Percentiles rank a stretch among this genome's conserved stretches.
Conservation (phyloP, 306 rosid genomes). For the Gynostemma pentaphyllum region DNA sequence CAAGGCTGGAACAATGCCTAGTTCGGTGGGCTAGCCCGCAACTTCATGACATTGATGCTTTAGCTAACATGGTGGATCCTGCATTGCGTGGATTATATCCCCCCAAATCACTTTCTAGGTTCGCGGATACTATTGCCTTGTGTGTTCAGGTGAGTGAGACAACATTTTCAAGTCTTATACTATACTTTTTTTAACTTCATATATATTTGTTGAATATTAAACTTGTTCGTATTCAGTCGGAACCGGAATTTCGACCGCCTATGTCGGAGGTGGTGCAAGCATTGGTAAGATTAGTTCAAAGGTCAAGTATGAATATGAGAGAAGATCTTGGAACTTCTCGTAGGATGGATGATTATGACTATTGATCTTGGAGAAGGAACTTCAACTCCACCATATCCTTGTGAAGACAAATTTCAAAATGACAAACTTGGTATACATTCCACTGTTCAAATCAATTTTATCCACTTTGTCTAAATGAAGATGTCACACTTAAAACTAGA, state of each 20-base stretch:
- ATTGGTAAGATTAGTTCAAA: constrained; percentile 46
- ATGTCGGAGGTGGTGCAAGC: constrained; percentile 74
- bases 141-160: constrained; percentile 93
- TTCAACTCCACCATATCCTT: not conserved
- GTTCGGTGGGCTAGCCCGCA: constrained; percentile 82
- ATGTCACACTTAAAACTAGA: too few relatives aligned
- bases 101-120: constrained; percentile 63
- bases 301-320: constrained; percentile 42
- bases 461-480: too few relatives aligned
- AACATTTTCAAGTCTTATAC: too few relatives aligned
- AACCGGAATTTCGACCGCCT: constrained; percentile 63
- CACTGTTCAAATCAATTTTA: too few relatives aligned
- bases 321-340: constrained; percentile 46
- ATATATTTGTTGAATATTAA: too few relatives aligned
- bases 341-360: constrained; percentile 32
- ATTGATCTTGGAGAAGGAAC: not conserved
- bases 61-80: constrained; percentile 68
- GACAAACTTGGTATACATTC: too few relatives aligned
- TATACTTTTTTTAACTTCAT: too few relatives aligned
- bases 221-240: constrained; percentile 30
- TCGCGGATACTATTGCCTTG: constrained; percentile 67
- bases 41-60: constrained; percentile 56
- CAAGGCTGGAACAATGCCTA: constrained; percentile 49
- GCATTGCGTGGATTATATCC: constrained; percentile 82
- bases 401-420: too few relatives aligned